Evolutionary conservation across 2,329 filamentous ascomycete genomes (phyloP), one percentile per base, ranked within the genome.

Genomic region (Aspergillus pseudoviridinutans): DNA sequence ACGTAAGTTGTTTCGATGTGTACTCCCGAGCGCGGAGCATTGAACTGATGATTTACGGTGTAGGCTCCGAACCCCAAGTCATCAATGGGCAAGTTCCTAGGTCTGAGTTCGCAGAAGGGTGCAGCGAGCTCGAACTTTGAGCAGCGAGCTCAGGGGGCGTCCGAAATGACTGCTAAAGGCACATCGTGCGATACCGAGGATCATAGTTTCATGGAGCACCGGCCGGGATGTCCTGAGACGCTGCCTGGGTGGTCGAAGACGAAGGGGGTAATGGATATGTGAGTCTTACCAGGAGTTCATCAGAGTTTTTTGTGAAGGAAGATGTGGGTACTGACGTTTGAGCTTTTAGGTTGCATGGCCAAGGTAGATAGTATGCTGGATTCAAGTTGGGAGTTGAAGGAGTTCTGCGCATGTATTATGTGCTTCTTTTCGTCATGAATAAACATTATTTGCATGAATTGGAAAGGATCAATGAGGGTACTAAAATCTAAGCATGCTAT

Each of bases 181-280:
- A 63, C 64, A 6, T 47, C 44, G n/a, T 68, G 66, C 50, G 60
- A 62, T 5, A 62, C 51, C n/a, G 70, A 74, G 53, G 71, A 74
- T 52, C 68, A 70, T 49, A 69, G 61, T 20, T 74, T 73, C 42
- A 69, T 68, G 68, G 49, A 55, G 1, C 54, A 55, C 12, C 67
- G 64, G 51, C 65, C 71, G 1, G 71, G 70, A 6, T 61, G 57
- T n/a, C 56, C 61, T 28, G 59, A 66, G 50, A 66, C 70, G 2
- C 61, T 68, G 57, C 70, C 70, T 22, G 71, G 71, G 10, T 73
- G 70, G 71, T 44, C 53, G 6, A 65, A 62, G 53, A 17, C 63
- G 29, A 73, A 68, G 61, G 59, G 62, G 17, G 24, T 60, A 49
- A 20, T 61, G 53, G 25, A 50, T 46, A 50, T 58, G 54, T 58